Base-by-base conservation (phyloP, 352 stramenopile genomes). In the Pythium rhizo-oryzae region DNA sequence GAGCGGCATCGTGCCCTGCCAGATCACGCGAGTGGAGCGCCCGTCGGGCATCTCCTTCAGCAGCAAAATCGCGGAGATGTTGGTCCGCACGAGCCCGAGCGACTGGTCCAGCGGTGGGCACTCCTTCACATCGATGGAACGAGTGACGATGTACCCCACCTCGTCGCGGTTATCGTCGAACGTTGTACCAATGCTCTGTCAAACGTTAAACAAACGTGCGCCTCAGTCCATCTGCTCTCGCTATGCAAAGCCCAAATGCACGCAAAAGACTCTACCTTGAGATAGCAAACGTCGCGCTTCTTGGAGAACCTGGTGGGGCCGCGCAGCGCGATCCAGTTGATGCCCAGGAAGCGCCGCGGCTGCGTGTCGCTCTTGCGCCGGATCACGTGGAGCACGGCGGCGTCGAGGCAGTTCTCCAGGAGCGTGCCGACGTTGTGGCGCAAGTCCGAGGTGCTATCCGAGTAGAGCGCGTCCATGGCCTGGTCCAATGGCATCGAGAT, bases 281-380 rank as follows among this genome's bases (percentile, higher is more conserved):
- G 66, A 41, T 81, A 92, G 60, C 80, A 89, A 1, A 89, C 16
- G 57, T 92, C 84, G 41, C 79, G 71, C 71, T 75, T 89, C 70
- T 87, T 89, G 43, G 73, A 64, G 37, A 92, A 89, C n/a, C 87
- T 39, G 2, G 80, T 74, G 0, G 76, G 61, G 21, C 69, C 80
- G 24, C 77, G 73, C 44, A 71, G 65, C 4, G 80, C 81, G 55
- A 86, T 15, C 84, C 84, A 92, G 66, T 90, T 87, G 57, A 92
- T 77, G n/a, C 84, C 84, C 18, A 92, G 73, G 67, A 83, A 92
- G 54, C 80, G 74, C 57, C 82, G 74, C 33, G 81, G 80, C 53
- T 83, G 59, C 39, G 75, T 49, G 37, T 81, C 73, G 25, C 72
- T 77, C 35, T 60, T 67, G 5, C 72, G 73, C 37, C 81, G 74